These are phyloP conservation scores for Lithospermum erythrorhizon DNA, from an alignment of 257 asterid genomes.

Conservation along the genomic window DNA sequence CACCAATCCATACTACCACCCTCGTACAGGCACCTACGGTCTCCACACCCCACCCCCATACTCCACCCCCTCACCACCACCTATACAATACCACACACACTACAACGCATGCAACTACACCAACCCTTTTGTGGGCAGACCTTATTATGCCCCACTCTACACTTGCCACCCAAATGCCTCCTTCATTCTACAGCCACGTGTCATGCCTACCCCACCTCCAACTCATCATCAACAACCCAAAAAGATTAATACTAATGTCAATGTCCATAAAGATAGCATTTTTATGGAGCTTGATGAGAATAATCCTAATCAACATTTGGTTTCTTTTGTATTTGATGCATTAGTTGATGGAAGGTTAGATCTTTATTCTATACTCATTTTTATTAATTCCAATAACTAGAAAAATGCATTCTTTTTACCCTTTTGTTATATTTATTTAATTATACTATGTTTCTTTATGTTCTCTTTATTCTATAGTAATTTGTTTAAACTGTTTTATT, in stretches of 20 bases:
- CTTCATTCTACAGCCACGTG: constrained; percentile 28
- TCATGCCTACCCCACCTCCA: constrained; percentile 11
- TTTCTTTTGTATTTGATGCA: constrained; percentile 86
- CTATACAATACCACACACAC: constrained; percentile 13
- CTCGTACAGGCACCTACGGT: constrained; percentile 5
- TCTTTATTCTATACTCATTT: neutral
- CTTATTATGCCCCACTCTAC: constrained; percentile 34
- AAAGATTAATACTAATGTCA: constrained; percentile 75
- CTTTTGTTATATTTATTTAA: neutral
- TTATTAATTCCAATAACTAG: neutral
- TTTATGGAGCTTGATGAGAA: constrained; percentile 48
- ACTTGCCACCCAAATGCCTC: constrained; percentile 23
- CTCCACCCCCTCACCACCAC: constrained; percentile 22
- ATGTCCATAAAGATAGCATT: constrained; percentile 76
- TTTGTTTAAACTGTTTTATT: neutral
- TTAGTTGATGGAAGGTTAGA: constrained; percentile 79
- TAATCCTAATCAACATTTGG: constrained; percentile 48
- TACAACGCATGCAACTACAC: constrained; percentile 26
- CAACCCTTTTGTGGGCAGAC: constrained; percentile 32
- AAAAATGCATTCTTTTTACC: neutral
- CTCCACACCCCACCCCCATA: constrained; percentile 16
- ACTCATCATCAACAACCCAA: constrained; percentile 42
- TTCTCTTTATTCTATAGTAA: too few relatives aligned
- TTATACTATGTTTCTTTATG: neutral
- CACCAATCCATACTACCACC: constrained; percentile 17